Base-by-base conservation (phyloP, 441 rosid species). In the Aquilaria agallochum region DNA sequence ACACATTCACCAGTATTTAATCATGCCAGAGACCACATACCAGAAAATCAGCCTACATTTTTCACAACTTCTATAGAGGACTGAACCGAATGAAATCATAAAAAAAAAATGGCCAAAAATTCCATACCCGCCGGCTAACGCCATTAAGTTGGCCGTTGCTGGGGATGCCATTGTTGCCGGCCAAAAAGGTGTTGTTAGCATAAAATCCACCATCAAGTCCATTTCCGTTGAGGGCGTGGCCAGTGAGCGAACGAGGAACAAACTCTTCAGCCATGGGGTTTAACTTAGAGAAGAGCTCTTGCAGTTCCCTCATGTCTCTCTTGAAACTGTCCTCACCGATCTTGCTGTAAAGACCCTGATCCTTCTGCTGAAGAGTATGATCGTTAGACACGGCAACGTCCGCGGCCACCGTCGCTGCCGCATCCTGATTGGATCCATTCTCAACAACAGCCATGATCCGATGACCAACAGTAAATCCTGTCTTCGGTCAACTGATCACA, bases 191-290 rank as follows among this genome's bases (percentile, higher is more conserved):
- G 68, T 62, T 74, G 70, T 68, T 66, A 60, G 76, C 27, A 62
- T 72, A 74, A 72, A 80, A 73, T 9, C 83, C 78, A 53, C 76
- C 80, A 31, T 27, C 63, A 49, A 70, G 60, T 27, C 70, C 66
- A 67, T 53, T 68, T 30, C 81, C 82, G 12, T 66, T 61, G 71
- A 5, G 50, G 4, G 58, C 77, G 46, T 66, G 62, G 53, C 58
- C 79, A 55, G 75, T 72, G 33, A 76, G 79, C 0, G 98, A 87
- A 54, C 86, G 89, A 68, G 96, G 96, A 53, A 92, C 95, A 64
- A 89, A 92, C 78, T 87, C 98, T 71, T 80, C 78, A 31, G 95
- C 98, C 93, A 86, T 80, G 56, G 96, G 98, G 56, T 92, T 92
- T 12, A 92, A 92, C 79, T 92, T 92, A 40, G 96, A 84, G 68